Percentiles rank a stretch among this genome's conserved stretches.
Conservation (phyloP, 257 asterid genomes). For the Eustoma russellianum region DNA sequence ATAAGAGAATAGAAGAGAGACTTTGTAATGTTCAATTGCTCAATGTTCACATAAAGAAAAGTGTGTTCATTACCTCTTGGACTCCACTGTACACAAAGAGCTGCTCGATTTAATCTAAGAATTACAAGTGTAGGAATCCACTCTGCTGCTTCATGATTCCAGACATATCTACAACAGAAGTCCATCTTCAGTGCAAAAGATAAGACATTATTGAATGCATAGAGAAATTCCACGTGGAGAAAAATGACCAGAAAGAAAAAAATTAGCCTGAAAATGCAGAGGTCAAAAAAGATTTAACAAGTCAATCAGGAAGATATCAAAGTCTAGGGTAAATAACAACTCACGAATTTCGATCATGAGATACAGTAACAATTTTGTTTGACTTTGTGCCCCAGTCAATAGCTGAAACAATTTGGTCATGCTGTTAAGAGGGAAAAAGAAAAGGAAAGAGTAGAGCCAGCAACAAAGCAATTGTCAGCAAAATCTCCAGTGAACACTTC, state of each 20-base stretch:
- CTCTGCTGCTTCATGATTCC: slow-evolving; percentile 73
- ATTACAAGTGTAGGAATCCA: slow-evolving; percentile 99
- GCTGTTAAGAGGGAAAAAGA: slow-evolving; percentile 41
- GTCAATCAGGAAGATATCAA: background rate
- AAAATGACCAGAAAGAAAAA: background rate
- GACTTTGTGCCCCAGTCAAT: slow-evolving; percentile 83
- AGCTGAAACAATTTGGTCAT: slow-evolving; percentile 97
- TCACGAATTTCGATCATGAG: slow-evolving; percentile 99
- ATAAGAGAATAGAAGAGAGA: background rate
- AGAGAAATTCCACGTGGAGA: too few species aligned
- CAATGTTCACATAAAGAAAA: background rate
- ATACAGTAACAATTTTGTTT: slow-evolving; percentile 84
- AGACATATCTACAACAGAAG: slow-evolving; percentile 61
- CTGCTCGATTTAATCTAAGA: slow-evolving; percentile 95
- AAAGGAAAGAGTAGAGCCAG: background rate
- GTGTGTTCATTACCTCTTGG: slow-evolving; percentile 60
- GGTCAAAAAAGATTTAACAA: background rate
- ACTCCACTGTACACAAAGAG: slow-evolving; percentile 99
- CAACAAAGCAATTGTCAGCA: background rate
- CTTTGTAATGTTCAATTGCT: background rate
- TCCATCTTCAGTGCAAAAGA: background rate
- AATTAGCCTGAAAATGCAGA: background rate
- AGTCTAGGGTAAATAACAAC: slow-evolving; percentile 22
- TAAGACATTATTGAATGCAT: background rate
- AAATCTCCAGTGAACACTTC: background rate